phyloP scores from a whole-genome alignment of 805 yeast genomes.

The Spathaspora arborariae region DNA sequence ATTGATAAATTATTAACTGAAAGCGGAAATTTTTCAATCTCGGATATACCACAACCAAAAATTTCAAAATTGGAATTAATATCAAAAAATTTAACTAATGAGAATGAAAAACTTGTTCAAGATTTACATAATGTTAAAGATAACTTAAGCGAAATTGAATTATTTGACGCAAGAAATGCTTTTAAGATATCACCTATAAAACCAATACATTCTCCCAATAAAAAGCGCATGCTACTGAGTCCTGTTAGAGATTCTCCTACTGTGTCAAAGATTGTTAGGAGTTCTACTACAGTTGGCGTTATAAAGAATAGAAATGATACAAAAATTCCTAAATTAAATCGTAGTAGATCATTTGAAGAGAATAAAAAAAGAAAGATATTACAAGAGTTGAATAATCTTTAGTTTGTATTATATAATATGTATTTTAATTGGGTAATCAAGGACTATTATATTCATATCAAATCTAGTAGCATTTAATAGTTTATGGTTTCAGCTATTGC shows the following conservation, averaged over 20 bases:
- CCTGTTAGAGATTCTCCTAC: not conserved
- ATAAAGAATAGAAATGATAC: not conserved
- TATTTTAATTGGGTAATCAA: too few relatives aligned
- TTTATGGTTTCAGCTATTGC: too few relatives aligned
- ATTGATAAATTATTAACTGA: not conserved
- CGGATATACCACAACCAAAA: constrained; percentile 1
- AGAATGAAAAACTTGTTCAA: not conserved
- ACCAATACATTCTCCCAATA: not conserved
- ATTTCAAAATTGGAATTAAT: not conserved
- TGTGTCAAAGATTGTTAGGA: not conserved
- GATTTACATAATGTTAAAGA: constrained; percentile 2
- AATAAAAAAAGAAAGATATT: constrained; percentile 7
- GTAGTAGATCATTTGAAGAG: not conserved
- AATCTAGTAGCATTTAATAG: too few relatives aligned
- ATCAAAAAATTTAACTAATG: not conserved
- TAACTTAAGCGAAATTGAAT: constrained; percentile 1
- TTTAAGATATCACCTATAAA: constrained; percentile 5
- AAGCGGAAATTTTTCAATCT: not conserved
- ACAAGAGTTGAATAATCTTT: not conserved
- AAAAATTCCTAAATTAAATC: constrained; percentile 6
- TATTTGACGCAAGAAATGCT: constrained; percentile 5
- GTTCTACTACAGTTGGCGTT: not conserved
- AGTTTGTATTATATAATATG: too few relatives aligned
- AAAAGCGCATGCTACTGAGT: not conserved
- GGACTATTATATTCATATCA: too few relatives aligned